phyloP scores from a whole-genome alignment of 106 monocot genomes.

The Alisma plantagoaquatica region DNA sequence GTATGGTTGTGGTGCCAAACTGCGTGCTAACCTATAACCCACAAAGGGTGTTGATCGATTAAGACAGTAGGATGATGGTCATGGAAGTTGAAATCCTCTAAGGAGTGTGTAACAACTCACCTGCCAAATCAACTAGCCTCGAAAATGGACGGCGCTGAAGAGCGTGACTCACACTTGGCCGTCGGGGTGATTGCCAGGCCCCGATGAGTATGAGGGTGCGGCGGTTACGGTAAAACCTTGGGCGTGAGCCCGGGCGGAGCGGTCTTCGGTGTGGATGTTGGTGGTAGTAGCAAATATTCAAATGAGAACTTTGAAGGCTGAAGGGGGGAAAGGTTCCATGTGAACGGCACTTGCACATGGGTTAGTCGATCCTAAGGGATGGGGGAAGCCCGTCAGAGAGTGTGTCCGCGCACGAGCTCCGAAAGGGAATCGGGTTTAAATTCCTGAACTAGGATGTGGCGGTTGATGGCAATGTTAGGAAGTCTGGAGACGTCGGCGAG shows the following conservation, averaged over 20 bases:
- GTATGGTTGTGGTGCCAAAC: conserved; percentile 28
- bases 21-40: too few relatives aligned
- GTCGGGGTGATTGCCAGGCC: too few relatives aligned
- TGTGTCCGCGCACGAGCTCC: conserved; percentile 4
- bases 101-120: too few relatives aligned
- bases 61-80: conserved; percentile 8
- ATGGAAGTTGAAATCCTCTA: too few relatives aligned
- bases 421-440: conserved; percentile 33
- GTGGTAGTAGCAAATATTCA: too few relatives aligned
- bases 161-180: too few relatives aligned
- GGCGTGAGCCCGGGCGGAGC: too few relatives aligned
- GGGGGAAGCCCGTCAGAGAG: conserved; percentile 18
- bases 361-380: conserved; percentile 11
- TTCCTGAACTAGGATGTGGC: conserved; percentile 21
- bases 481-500: conserved; percentile 11
- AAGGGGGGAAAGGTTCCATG: too few relatives aligned
- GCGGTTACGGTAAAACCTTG: conserved; percentile 17
- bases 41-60: conserved; percentile 11
- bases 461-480: conserved; percentile 7
- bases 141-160: too few relatives aligned
- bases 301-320: too few relatives aligned
- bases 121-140: too few relatives aligned
- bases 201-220: too few relatives aligned
- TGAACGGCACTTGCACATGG: conserved; percentile 15
- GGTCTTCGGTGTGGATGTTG: conserved; percentile 17